phyloP scores from a whole-genome alignment of 2,329 filamentous ascomycete genomes.

The Pseudopithomyces maydicus region DNA sequence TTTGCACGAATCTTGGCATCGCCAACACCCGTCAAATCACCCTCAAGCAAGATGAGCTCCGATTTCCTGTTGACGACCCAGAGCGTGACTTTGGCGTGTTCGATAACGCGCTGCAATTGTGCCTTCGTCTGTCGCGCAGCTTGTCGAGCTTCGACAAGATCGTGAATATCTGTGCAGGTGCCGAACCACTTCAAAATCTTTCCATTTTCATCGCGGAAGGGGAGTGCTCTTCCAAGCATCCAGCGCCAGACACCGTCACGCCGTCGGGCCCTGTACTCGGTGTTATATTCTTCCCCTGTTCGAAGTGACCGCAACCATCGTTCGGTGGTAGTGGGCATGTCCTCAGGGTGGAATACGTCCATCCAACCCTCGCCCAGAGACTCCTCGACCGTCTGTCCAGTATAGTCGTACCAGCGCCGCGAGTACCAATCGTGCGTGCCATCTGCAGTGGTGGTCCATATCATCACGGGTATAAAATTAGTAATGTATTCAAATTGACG shows the following conservation, averaged over 20 bases:
- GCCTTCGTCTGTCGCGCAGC: slow-evolving; percentile 69
- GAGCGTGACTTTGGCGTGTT: slow-evolving; percentile 75
- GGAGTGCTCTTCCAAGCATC: slow-evolving; percentile 76
- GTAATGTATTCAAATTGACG: slow-evolving; percentile 76
- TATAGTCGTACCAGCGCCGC: slow-evolving; percentile 79
- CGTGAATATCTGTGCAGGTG: slow-evolving; percentile 80
- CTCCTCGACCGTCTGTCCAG: slow-evolving; percentile 65
- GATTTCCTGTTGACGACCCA: slow-evolving; percentile 71
- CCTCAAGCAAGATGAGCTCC: slow-evolving; percentile 72
- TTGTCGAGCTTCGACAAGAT: slow-evolving; percentile 71
- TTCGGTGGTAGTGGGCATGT: slow-evolving; percentile 60
- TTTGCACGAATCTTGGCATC: slow-evolving; percentile 19
- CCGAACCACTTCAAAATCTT: slow-evolving; percentile 80
- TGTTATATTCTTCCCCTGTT: slow-evolving; percentile 69
- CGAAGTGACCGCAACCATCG: slow-evolving; percentile 67
- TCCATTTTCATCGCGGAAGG: slow-evolving; percentile 69
- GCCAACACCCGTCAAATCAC: slow-evolving; percentile 60
- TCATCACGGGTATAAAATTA: slow-evolving; percentile 63
- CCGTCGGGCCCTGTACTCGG: slow-evolving; percentile 72
- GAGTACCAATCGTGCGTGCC: slow-evolving; percentile 76
- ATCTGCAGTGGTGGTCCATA: slow-evolving; percentile 74
- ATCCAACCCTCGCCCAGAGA: slow-evolving; percentile 68
- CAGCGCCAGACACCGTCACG: slow-evolving; percentile 75
- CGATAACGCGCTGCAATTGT: slow-evolving; percentile 73
- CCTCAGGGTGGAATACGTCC: slow-evolving; percentile 71